Percentiles rank a stretch among this genome's conserved stretches.
Evolutionary conservation across 1,139 yeast species (phyloP).

Genomic region (Yamadazyma siamensis): DNA sequence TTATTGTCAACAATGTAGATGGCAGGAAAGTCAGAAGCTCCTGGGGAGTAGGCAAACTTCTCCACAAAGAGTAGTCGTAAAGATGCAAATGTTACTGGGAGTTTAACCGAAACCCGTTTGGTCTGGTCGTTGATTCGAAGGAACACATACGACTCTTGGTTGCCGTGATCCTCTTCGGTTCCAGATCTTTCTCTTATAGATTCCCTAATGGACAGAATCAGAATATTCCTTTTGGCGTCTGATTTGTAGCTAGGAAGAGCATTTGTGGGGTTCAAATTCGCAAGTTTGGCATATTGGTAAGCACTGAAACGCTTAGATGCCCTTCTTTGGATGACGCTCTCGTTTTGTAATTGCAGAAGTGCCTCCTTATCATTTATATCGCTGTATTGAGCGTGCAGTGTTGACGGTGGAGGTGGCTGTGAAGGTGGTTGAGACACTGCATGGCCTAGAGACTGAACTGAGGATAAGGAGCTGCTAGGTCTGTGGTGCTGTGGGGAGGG

Average conservation of each 20-base stretch:
- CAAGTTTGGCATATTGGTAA: constrained; percentile 80
- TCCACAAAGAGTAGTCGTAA: constrained; percentile 77
- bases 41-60: constrained; percentile 81
- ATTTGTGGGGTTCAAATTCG: constrained; percentile 43
- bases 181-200: constrained; percentile 12
- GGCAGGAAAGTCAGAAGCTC: constrained; percentile 70
- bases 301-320: constrained; percentile 94
- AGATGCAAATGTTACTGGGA: constrained; percentile 59
- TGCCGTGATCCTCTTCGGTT: constrained; percentile 7
- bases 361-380: constrained; percentile 9
- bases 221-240: constrained; percentile 8
- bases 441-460: constrained; percentile 2
- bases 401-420: constrained; percentile 2
- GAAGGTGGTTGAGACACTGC: constrained; percentile 6
- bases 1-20: constrained; percentile 67
- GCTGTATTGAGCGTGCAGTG: neutral
- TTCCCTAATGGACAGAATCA: constrained; percentile 11
- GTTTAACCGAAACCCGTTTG: constrained; percentile 53
- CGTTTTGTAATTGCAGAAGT: constrained; percentile 15
- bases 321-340: constrained; percentile 59
- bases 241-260: constrained; percentile 15
- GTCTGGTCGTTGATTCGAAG: constrained; percentile 57
- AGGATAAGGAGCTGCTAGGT: neutral
- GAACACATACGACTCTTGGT: constrained; percentile 31
- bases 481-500: constrained; percentile 2